A percentile compares a stretch with the other conserved stretches of the same genome.
Evolutionary conservation across 2,329 filamentous ascomycete genomes (phyloP).

Genomic region (Aspergillus sp.): DNA sequence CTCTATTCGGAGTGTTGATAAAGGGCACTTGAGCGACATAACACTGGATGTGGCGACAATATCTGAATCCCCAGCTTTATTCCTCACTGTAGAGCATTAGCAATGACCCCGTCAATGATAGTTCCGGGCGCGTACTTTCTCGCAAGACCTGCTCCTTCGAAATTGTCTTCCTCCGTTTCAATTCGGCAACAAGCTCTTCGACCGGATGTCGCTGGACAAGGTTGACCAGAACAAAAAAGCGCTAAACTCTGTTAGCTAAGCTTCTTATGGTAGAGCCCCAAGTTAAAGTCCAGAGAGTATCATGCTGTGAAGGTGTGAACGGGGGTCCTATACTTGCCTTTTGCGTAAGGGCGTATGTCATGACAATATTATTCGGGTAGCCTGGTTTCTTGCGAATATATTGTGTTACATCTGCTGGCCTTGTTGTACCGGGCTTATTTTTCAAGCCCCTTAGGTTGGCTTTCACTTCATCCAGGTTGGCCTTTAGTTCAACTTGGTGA

Average conservation of each 20-base stretch:
- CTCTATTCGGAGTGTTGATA: slow-evolving; percentile 80
- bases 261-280: not conserved
- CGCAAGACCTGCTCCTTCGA: slow-evolving; percentile 77
- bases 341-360: slow-evolving; percentile 88
- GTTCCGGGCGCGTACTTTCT: slow-evolving; percentile 62
- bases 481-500: slow-evolving; percentile 86
- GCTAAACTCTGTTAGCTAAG: slow-evolving; percentile 51
- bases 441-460: slow-evolving; percentile 94
- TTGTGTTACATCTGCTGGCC: slow-evolving; percentile 86
- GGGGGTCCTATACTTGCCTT: slow-evolving; percentile 61
- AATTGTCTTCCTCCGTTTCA: slow-evolving; percentile 71
- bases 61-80: slow-evolving; percentile 80
- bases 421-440: slow-evolving; percentile 92
- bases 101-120: not conserved
- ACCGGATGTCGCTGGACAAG: slow-evolving; percentile 74
- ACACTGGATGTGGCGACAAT: slow-evolving; percentile 86
- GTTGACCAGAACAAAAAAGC: slow-evolving; percentile 71
- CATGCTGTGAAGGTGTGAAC: not conserved
- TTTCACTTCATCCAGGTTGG: slow-evolving; percentile 85
- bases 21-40: slow-evolving; percentile 87
- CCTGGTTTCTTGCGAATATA: slow-evolving; percentile 66
- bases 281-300: too few species aligned
- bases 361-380: slow-evolving; percentile 75
- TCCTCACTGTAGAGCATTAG: slow-evolving; percentile 62
- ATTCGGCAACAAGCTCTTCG: slow-evolving; percentile 67